Evolutionary conservation across 2,329 filamentous ascomycete species (phyloP).

Genomic region (Colletotrichum tamarilloi): DNA sequence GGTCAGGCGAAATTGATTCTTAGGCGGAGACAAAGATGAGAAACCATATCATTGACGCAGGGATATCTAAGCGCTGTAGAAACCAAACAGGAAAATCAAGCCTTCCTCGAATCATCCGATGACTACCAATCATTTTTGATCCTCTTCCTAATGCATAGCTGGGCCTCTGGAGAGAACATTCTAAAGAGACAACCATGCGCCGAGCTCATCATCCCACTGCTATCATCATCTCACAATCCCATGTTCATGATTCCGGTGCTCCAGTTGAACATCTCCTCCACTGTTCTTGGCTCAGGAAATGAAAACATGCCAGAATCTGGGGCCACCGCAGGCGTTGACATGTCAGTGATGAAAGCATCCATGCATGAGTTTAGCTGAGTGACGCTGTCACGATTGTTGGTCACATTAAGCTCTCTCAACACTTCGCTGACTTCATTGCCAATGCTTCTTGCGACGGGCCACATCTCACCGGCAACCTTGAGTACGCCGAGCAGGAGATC

Average conservation of each 20-base stretch:
- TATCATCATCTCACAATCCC: not conserved
- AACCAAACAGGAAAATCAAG: not conserved
- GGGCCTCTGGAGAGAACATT: not conserved
- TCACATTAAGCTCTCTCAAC: conserved; percentile 6
- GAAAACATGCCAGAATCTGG: not conserved
- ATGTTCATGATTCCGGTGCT: conserved; percentile 1
- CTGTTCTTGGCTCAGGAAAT: conserved; percentile 13
- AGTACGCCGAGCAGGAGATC: conserved; percentile 44
- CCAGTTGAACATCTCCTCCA: conserved; percentile 25
- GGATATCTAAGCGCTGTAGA: not conserved
- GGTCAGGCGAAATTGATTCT: not conserved
- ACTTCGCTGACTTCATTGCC: conserved; percentile 24
- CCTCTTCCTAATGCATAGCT: not conserved
- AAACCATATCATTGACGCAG: not conserved
- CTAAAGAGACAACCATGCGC: not conserved
- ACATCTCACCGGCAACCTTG: conserved; percentile 46
- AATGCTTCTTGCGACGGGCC: conserved; percentile 45
- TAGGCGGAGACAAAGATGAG: not conserved
- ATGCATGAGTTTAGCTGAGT: conserved; percentile 1
- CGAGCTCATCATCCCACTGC: not conserved
- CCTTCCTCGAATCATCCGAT: not conserved
- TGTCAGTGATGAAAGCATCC: conserved; percentile 18
- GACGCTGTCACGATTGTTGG: not conserved
- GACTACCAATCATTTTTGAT: not conserved
- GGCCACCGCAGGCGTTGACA: not conserved